A percentile compares a stretch with the other conserved stretches of the same genome.
These are phyloP conservation scores for Daedaleopsis sinensis DNA, from an alignment of 768 basidiomycete species.

Conservation along the genomic window DNA sequence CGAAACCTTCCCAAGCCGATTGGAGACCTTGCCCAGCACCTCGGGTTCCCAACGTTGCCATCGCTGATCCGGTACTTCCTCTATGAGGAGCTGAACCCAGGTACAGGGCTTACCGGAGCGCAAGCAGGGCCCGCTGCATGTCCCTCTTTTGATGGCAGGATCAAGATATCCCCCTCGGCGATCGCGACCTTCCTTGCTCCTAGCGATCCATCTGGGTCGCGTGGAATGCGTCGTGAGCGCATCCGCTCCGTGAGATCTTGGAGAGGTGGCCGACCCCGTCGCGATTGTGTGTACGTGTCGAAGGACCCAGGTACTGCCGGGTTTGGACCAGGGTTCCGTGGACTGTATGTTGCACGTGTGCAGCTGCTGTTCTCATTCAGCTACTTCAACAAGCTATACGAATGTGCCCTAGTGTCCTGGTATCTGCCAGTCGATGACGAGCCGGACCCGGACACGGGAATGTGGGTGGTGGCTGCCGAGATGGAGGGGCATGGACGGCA, in stretches of 20 bases:
- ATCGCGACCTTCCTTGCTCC: neutral
- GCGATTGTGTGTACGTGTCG: neutral
- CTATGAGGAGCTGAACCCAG: neutral
- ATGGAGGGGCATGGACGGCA: neutral
- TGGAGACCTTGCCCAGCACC: neutral
- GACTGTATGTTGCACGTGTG: neutral
- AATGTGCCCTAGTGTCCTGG: neutral
- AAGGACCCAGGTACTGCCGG: neutral
- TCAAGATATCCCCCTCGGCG: neutral
- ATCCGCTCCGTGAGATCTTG: neutral
- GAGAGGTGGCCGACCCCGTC: neutral
- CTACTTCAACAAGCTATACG: neutral
- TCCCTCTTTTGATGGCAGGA: neutral
- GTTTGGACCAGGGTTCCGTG: neutral
- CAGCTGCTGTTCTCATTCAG: neutral
- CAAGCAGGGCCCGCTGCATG: neutral
- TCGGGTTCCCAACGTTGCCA: neutral
- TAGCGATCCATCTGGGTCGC: neutral
- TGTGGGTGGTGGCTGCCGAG: neutral
- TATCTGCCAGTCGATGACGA: neutral
- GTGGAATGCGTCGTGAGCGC: neutral
- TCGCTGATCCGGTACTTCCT: neutral
- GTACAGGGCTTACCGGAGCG: neutral
- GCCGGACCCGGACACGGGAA: neutral
- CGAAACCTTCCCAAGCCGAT: neutral